Evolutionary conservation across 2,329 filamentous ascomycete genomes (phyloP).

Genomic region (Colletotrichum orchidophilum): DNA sequence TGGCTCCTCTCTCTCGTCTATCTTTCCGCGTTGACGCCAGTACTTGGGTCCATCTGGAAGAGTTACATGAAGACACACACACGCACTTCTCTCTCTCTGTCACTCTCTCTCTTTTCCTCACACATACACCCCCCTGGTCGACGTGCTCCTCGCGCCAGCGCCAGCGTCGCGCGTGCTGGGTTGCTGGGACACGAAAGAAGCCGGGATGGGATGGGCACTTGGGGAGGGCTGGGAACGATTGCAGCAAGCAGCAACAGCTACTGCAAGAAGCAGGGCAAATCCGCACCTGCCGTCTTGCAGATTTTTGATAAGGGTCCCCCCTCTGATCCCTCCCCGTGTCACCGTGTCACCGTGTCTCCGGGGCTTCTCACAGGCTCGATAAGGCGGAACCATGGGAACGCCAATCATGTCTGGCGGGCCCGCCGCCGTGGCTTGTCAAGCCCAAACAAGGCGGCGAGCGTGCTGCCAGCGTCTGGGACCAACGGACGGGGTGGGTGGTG

Average conservation of each 20-base stretch:
- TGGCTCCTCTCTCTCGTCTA: slow-evolving; percentile 14
- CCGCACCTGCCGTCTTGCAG: slow-evolving; percentile 29
- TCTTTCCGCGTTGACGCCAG: slow-evolving; percentile 18
- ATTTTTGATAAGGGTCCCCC: slow-evolving; percentile 27
- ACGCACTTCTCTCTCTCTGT: neutral
- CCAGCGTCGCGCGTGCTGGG: slow-evolving; percentile 9
- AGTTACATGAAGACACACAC: slow-evolving; percentile 15
- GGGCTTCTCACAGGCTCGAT: slow-evolving; percentile 20
- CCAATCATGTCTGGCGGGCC: slow-evolving; percentile 28
- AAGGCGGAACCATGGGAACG: slow-evolving; percentile 15
- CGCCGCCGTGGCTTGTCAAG: slow-evolving; percentile 30
- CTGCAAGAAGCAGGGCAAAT: slow-evolving; percentile 21
- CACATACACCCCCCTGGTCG: neutral
- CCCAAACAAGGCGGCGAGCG: slow-evolving; percentile 23
- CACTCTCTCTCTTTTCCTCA: neutral
- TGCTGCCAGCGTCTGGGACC: slow-evolving; percentile 28
- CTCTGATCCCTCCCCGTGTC: neutral
- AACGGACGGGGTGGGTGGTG: slow-evolving; percentile 25
- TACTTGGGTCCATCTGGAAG: slow-evolving; percentile 10
- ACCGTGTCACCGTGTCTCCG: neutral
- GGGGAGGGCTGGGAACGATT: neutral
- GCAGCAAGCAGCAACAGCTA: neutral
- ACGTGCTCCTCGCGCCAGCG: neutral
- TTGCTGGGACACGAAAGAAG: neutral
- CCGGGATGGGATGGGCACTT: neutral